Evolutionary conservation across 208 protist species (phyloP).

Genomic region (Jaenimonas drosophilae): DNA sequence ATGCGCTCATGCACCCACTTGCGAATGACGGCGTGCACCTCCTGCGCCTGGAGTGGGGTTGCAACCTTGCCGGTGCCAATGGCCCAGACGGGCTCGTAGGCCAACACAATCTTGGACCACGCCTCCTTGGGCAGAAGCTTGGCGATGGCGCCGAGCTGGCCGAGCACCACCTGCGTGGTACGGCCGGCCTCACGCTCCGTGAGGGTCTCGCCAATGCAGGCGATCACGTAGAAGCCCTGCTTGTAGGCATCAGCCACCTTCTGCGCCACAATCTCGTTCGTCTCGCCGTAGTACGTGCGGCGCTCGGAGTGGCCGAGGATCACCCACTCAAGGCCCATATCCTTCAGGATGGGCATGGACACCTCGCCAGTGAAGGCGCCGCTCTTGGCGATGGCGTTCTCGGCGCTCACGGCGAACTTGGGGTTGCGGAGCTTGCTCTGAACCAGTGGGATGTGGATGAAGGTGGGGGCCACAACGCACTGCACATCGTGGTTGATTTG

Average conservation of each 20-base stretch:
- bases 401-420: conserved; percentile 66
- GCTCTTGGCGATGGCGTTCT: conserved; percentile 83
- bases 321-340: conserved; percentile 89
- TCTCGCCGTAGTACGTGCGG: conserved; percentile 92
- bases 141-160: conserved; percentile 87
- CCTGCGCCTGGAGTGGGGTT: conserved; percentile 94
- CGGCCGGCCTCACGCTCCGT: conserved; percentile 87
- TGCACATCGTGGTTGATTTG: conserved; percentile 67
- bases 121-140: conserved; percentile 48
- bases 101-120: conserved; percentile 93
- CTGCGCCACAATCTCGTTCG: conserved; percentile 86
- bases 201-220: conserved; percentile 96
- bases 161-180: conserved; percentile 86
- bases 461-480: conserved; percentile 80
- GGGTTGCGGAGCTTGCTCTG: conserved; percentile 50
- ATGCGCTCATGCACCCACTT: conserved; percentile 85
- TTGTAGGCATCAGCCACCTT: conserved; percentile 84
- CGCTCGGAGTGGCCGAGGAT: conserved; percentile 98
- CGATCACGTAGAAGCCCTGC: conserved; percentile 91
- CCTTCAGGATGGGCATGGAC: conserved; percentile 88
- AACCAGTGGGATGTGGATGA: conserved; percentile 72
- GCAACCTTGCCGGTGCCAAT: conserved; percentile 98
- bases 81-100: conserved; percentile 99
- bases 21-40: conserved; percentile 88
- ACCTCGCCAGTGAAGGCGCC: conserved; percentile 90